Percentiles rank a stretch among this genome's conserved stretches.
phyloP scores from a whole-genome alignment of 768 basidiomycete genomes.

The Podaxis sp. region DNA sequence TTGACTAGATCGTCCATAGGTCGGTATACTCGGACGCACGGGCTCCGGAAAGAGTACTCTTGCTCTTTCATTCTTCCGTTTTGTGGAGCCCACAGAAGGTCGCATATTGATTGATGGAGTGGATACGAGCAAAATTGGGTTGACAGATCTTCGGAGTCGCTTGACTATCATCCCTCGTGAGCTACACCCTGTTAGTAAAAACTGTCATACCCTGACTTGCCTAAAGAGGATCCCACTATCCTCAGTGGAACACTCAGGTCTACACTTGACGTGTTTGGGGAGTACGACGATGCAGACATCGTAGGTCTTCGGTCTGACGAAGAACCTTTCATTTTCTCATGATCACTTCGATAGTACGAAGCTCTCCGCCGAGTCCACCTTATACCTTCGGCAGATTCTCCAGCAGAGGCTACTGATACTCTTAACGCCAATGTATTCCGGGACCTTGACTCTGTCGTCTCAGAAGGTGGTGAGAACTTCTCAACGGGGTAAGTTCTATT shows the following conservation, averaged over 20 bases:
- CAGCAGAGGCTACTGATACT: conserved; percentile 43
- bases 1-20: conserved; percentile 30
- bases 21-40: conserved; percentile 72
- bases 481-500: conserved; percentile 64
- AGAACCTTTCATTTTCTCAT: not conserved
- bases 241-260: conserved; percentile 80
- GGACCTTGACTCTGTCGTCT: conserved; percentile 69
- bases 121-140: conserved; percentile 76
- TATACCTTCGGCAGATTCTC: conserved; percentile 57
- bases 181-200: conserved; percentile 18
- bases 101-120: conserved; percentile 74
- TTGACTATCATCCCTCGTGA: conserved; percentile 63
- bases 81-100: conserved; percentile 80
- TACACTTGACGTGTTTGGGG: conserved; percentile 82
- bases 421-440: conserved; percentile 78
- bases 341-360: conserved; percentile 54
- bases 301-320: conserved; percentile 37
- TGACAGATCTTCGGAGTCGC: conserved; percentile 74
- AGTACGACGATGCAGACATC: conserved; percentile 83
- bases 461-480: conserved; percentile 89
- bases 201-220: not conserved
- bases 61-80: conserved; percentile 83
- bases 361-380: conserved; percentile 83
- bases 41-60: conserved; percentile 81
- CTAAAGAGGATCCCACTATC: conserved; percentile 84